Percentiles rank a stretch among this genome's conserved stretches.
Conservation (phyloP, 768 basidiomycete genomes). For the Leucocoprinus birnbaumii region DNA sequence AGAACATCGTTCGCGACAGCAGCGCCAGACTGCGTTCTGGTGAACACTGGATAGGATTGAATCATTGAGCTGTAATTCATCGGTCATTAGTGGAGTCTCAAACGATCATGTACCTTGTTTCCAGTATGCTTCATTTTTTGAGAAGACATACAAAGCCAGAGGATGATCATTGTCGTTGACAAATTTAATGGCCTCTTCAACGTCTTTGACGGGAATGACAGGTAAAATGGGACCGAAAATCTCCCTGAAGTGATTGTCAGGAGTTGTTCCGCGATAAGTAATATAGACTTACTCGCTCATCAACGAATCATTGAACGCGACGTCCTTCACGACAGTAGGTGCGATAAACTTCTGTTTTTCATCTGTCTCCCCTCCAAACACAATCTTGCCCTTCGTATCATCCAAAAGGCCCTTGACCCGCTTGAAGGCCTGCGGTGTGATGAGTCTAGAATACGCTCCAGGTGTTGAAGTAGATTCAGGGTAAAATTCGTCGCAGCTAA, state of each 20-base stretch:
- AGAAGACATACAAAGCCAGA: slow-evolving; percentile 76
- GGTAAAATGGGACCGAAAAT: slow-evolving; percentile 84
- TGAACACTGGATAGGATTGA: slow-evolving; percentile 51
- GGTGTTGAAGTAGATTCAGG: slow-evolving; percentile 46
- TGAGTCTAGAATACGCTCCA: slow-evolving; percentile 47
- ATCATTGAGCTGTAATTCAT: neutral
- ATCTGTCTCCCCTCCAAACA: slow-evolving; percentile 61
- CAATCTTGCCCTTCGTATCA: slow-evolving; percentile 61
- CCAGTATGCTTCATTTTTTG: slow-evolving; percentile 55
- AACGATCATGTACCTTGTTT: slow-evolving; percentile 53
- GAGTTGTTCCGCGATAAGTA: too few relatives aligned
- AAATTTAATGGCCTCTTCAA: slow-evolving; percentile 71
- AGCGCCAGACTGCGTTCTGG: slow-evolving; percentile 69
- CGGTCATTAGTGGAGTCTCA: neutral
- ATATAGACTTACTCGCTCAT: slow-evolving; percentile 64
- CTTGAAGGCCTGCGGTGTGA: slow-evolving; percentile 42
- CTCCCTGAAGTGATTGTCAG: slow-evolving; percentile 44
- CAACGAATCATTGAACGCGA: slow-evolving; percentile 61
- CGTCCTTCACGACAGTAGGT: slow-evolving; percentile 69
- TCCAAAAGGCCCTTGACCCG: slow-evolving; percentile 65
- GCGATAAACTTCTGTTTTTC: slow-evolving; percentile 59
- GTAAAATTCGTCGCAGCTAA: too few relatives aligned
- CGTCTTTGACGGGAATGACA: slow-evolving; percentile 63
- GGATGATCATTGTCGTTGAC: slow-evolving; percentile 70
- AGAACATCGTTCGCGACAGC: slow-evolving; percentile 68